Conservation (phyloP, 2,329 filamentous ascomycete species). For the Elsinoe ampelina region DNA sequence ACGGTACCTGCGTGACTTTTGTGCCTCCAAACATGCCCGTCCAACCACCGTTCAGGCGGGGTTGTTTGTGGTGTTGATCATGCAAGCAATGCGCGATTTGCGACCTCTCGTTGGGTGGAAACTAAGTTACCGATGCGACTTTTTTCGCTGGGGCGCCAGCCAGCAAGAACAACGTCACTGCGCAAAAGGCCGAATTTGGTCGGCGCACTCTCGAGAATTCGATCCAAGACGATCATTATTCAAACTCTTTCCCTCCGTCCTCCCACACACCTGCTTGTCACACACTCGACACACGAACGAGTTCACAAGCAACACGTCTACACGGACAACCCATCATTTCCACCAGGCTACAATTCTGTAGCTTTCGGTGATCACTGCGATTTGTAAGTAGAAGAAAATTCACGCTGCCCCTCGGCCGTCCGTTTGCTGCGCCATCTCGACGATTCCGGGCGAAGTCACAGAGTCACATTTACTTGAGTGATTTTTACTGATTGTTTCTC, state of each 20-base stretch:
- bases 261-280: background rate
- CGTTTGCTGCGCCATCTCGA: background rate
- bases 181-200: constrained; percentile 6
- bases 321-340: background rate
- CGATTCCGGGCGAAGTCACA: background rate
- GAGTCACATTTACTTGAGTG: background rate
- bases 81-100: constrained; percentile 11
- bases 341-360: background rate
- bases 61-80: background rate
- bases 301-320: background rate
- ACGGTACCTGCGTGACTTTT: background rate
- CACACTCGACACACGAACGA: background rate
- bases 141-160: constrained; percentile 8
- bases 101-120: constrained; percentile 9
- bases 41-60: background rate
- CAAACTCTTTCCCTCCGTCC: background rate
- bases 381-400: constrained; percentile 4
- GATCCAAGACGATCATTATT: background rate
- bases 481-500: constrained; percentile 9
- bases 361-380: background rate
- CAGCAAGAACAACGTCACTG: background rate
- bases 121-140: background rate
- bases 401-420: background rate
- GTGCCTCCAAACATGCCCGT: background rate
- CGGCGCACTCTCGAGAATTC: background rate